phyloP scores from a whole-genome alignment of 164 flowering plant species.

The Piper betle region DNA sequence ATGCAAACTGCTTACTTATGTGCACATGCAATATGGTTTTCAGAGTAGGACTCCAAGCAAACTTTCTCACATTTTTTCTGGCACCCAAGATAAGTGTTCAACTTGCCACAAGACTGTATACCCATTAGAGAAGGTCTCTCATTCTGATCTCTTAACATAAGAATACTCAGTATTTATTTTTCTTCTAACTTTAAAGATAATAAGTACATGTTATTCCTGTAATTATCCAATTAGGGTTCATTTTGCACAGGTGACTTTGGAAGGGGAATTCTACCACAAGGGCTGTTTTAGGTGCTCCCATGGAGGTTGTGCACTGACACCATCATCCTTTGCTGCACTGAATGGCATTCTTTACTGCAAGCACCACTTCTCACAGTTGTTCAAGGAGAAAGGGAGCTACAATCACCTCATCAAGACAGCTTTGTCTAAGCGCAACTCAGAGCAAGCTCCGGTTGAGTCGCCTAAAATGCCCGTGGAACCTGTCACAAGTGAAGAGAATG shows the following conservation, averaged over 20 bases:
- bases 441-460: background rate
- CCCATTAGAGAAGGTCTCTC: conserved; percentile 47
- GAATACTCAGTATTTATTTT: background rate
- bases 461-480: background rate
- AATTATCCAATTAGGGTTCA: background rate
- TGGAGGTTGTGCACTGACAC: conserved; percentile 23
- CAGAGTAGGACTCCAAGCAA: conserved; percentile 43
- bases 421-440: conserved; percentile 10
- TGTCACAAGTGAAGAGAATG: background rate
- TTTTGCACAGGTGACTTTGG: conserved; percentile 19
- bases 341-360: conserved; percentile 36
- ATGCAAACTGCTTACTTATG: background rate
- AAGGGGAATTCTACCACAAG: conserved; percentile 26
- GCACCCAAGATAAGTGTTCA: conserved; percentile 56
- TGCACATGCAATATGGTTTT: background rate
- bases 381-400: conserved; percentile 40
- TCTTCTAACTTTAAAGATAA: background rate
- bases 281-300: conserved; percentile 24
- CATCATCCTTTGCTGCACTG: conserved; percentile 23
- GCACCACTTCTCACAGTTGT: conserved; percentile 35
- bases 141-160: background rate
- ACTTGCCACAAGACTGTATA: conserved; percentile 49
- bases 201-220: background rate
- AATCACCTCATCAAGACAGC: conserved; percentile 20
- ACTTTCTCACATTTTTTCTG: conserved; percentile 40